Evolutionary conservation across 768 basidiomycete species (phyloP).

Genomic region (Mycena vulgaris): DNA sequence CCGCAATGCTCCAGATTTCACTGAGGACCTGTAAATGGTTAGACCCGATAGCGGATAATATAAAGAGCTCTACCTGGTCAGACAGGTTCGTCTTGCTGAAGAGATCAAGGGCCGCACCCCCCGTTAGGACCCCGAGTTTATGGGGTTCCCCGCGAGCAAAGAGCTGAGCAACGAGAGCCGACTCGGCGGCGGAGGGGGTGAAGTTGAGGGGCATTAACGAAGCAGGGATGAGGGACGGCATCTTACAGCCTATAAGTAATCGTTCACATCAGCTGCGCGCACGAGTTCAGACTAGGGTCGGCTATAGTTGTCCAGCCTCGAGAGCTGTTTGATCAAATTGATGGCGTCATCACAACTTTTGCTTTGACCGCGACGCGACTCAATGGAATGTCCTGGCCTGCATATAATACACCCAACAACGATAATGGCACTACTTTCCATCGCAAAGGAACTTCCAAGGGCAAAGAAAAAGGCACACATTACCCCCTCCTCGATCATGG

Average conservation of each 20-base stretch:
- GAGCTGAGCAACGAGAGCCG: slow-evolving; percentile 49
- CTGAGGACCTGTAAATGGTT: slow-evolving; percentile 49
- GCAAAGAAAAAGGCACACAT: slow-evolving; percentile 47
- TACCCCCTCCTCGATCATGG: slow-evolving; percentile 75
- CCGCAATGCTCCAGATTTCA: slow-evolving; percentile 70
- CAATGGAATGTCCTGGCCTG: slow-evolving; percentile 87
- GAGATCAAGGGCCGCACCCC: slow-evolving; percentile 66
- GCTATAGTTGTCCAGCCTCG: too few relatives aligned
- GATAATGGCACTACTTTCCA: slow-evolving; percentile 20
- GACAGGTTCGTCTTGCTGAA: slow-evolving; percentile 64
- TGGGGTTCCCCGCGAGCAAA: slow-evolving; percentile 56
- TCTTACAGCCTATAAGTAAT: neutral
- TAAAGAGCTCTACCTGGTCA: slow-evolving; percentile 43
- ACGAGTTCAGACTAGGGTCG: too few relatives aligned
- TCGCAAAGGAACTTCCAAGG: slow-evolving; percentile 50
- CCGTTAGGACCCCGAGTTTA: slow-evolving; percentile 61
- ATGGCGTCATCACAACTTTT: neutral
- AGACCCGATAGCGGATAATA: neutral
- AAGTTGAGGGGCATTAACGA: slow-evolving; percentile 20
- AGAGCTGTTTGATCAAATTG: slow-evolving; percentile 34
- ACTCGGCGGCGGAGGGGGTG: slow-evolving; percentile 45
- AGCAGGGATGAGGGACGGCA: slow-evolving; percentile 14
- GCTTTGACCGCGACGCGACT: neutral
- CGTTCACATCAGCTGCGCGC: slow-evolving; percentile 22
- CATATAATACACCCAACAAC: slow-evolving; percentile 60